These are phyloP conservation scores for Aspergillus bombycis DNA, from an alignment of 2,329 filamentous ascomycete genomes.

Conservation along the genomic window DNA sequence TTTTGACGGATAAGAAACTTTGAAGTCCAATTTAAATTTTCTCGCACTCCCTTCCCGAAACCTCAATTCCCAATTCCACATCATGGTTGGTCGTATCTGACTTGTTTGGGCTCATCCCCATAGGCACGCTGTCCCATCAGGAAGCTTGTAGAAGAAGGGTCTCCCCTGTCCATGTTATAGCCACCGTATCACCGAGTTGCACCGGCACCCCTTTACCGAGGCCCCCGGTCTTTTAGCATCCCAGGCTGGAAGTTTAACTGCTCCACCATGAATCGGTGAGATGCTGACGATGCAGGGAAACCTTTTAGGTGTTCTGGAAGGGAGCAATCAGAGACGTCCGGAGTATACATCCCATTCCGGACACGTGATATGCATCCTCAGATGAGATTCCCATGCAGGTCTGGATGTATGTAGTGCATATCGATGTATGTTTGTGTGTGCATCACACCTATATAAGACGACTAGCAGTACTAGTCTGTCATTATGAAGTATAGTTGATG, in stretches of 20 bases:
- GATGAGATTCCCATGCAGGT: background rate
- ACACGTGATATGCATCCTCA: background rate
- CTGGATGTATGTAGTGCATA: background rate
- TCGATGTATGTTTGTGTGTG: background rate
- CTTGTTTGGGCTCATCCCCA: background rate
- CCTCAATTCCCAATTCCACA: background rate
- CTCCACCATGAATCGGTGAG: background rate
- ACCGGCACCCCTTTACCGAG: background rate
- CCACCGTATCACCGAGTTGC: conserved; percentile 9
- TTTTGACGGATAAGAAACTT: conserved; percentile 3
- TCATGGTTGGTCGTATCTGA: background rate
- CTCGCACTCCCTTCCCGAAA: background rate
- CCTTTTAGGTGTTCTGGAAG: background rate
- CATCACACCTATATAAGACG: background rate
- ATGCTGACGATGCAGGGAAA: background rate
- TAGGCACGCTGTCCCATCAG: background rate
- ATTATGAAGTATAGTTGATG: background rate
- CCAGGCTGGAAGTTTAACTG: background rate
- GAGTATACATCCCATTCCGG: background rate
- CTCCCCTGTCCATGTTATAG: background rate
- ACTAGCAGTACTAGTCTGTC: background rate
- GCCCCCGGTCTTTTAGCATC: background rate
- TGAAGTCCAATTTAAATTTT: background rate
- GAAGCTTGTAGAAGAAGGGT: background rate
- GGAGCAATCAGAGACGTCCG: background rate